Evolutionary conservation across 352 stramenopile genomes (phyloP), one percentile per base, ranked within the genome.

Genomic region (Phytophthora tubulina): DNA sequence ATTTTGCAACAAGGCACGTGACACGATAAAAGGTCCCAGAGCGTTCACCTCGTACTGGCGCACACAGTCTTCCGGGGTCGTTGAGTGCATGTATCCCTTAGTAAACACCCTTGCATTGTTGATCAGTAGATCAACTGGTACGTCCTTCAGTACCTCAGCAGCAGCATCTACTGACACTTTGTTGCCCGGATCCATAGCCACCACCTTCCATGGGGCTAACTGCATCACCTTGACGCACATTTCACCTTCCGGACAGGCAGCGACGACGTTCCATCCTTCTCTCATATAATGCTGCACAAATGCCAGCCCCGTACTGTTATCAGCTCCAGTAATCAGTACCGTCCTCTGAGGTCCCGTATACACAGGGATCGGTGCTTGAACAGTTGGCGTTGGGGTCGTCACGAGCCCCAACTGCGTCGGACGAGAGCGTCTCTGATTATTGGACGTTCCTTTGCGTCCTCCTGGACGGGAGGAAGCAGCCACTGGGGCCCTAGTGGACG

Each of bases 41-140:
- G 78, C 68, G 68, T 95, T 96, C 32, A 94, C 81, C 52, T 93
- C 72, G 39, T 93, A 90, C 63, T 89, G 72, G 8, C 60, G 63
- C 63, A 91, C 67, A 13, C 90, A 63, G 21, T 84, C 68, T 14
- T 81, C 81, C 11, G 88, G 81, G 1, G 80, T 85, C 4, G 82
- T 83, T 1, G 64, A 77, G 49, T 67, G 56, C 36, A 91, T 55
- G 35, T 68, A 67, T 21, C 75, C 63, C 35, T 74, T 64, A 32
- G 68, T 72, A 44, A 79, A 70, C 3, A 91, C 41, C 13, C 86
- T 75, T 0, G 86, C 84, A 73, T 94, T 94, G 67, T 95, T 95
- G 66, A 95, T 90, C 15, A 95, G 48, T 38, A 95, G 57, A 53
- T 95, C 84, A 59, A 94, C 78, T 0, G 76, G 63, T 3, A 81